Evolutionary conservation across 2,329 filamentous ascomycete genomes (phyloP), one percentile per base, ranked within the genome.

Genomic region (Ophiostoma montium): DNA sequence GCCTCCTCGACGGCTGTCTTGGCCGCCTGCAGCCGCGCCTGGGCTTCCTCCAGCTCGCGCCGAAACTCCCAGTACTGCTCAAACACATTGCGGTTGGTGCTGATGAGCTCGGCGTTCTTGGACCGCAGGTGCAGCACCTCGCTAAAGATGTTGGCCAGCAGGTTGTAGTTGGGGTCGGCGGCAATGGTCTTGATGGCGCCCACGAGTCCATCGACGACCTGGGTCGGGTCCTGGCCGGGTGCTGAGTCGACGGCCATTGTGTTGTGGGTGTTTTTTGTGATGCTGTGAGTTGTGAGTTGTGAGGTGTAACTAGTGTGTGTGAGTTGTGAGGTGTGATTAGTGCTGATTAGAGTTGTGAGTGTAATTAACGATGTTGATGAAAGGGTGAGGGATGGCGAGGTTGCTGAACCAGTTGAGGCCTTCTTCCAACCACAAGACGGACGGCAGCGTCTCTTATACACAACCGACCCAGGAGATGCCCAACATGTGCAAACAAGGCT

Each of bases 51-150:
- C 50, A 63, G 57, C 18, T 62, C 61, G 32, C 59, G 59, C 12
- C 61, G 57, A 48, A 62, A 63, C 18, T 56, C 55, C 43, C 59
- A 61, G 54, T 64, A 64, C 53, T 63, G 58, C 46, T 64, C 62
- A 18, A 64, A 53, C 5, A 62, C 54, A 19, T 60, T 60, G 36
- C 59, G 60, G 47, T 62, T 59, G 1, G 61, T 58, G 38, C 52
- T 58, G 30, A 57, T 50, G 13, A 64, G 58, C 39, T 60, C 58
- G 48, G 56, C 55, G 47, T 62, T 63, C 47, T 61, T 59, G 46
- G 58, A 54, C 35, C 60, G 61, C 46, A 64, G 56, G 35, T 57
- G 55, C n/a, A 60, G 56, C 39, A 60, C 60, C 48, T 64, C 61
- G 48, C 55, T 58, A 51, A 62, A 64, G 44, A 63, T 58, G 42